A percentile compares a stretch with the other conserved stretches of the same genome.
Conservation (phyloP, 2,329 filamentous ascomycete genomes). For the Exserohilum rostratum region DNA sequence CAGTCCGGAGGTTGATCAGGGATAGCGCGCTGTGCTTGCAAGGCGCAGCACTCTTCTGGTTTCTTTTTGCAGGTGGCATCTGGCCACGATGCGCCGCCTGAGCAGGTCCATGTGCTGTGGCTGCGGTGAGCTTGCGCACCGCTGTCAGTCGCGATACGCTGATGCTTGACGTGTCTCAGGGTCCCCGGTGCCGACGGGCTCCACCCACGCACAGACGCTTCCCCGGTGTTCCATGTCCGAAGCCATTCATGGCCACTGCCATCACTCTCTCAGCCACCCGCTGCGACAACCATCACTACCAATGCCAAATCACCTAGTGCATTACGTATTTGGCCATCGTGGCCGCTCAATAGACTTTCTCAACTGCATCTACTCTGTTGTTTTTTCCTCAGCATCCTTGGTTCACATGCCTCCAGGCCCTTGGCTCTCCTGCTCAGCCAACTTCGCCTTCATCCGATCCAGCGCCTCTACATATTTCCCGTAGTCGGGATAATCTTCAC, state of each 20-base stretch:
- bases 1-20: constrained; percentile 5
- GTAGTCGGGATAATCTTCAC: constrained; percentile 35
- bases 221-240: too few species aligned
- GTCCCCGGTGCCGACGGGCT: too few species aligned
- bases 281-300: background rate
- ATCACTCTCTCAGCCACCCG: background rate
- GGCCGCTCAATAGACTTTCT: background rate
- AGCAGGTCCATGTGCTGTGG: background rate
- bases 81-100: background rate
- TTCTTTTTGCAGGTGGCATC: background rate
- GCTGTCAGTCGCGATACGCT: constrained; percentile 5
- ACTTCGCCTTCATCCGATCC: constrained; percentile 26
- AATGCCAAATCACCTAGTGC: background rate
- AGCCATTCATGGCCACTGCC: background rate
- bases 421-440: background rate
- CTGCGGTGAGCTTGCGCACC: background rate
- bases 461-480: constrained; percentile 29
- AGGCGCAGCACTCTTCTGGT: background rate
- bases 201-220: too few species aligned
- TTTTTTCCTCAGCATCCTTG: background rate
- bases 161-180: constrained; percentile 32
- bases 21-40: background rate
- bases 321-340: background rate
- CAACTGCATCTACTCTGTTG: background rate
- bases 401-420: background rate